Base-by-base conservation (phyloP, 2,329 filamentous ascomycete genomes). In the Aspergillus carbonarius region DNA sequence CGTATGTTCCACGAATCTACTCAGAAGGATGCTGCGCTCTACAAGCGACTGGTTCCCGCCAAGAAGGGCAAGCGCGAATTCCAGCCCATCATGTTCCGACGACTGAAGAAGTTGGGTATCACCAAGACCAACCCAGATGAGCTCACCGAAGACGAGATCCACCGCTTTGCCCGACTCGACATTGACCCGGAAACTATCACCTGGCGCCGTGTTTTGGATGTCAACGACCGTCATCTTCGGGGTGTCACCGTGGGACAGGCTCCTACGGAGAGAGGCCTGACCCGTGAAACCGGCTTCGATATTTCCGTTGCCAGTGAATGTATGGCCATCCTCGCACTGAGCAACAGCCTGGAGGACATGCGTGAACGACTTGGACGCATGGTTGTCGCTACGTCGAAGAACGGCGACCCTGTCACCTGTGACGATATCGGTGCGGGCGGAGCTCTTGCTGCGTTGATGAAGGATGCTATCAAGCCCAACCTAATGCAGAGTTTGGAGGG, bases 1-100 rank as follows among this genome's bases (percentile, higher is more conserved):
- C 89, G 95, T 68, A 98, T 99, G 79, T 99, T 97, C 83, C 95
- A 99, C 74, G 95, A 99, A 78, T 89, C 90, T 70, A 96, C 93
- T 0, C 93, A 98, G 70, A 96, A 95, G 75, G 92, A 98, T 70
- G 91, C 85, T 1, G 82, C 93, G 20, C 83, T 99, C 1, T 99
- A 91, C 81, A 89, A 86, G 74, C 89, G 95, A 61, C 82, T 99
- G 44, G 92, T 97, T 1, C 93, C 95, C 4, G 82, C 81, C 27
- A 97, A 96, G 85, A 93, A 96, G 73, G 93, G 93, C 69, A 90
- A 90, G 81, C 86, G 93, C 52, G 84, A 88, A 61, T 98, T 99
- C 74, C 84, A 88, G 13, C 91, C 92, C 4, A 84, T 96, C 77
- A 96, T 97, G 92, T 90, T 95, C 82, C 90, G 91, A 60, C 88